phyloP scores from a whole-genome alignment of 495 filamentous ascomycete species.

The Tuber calosporum region DNA sequence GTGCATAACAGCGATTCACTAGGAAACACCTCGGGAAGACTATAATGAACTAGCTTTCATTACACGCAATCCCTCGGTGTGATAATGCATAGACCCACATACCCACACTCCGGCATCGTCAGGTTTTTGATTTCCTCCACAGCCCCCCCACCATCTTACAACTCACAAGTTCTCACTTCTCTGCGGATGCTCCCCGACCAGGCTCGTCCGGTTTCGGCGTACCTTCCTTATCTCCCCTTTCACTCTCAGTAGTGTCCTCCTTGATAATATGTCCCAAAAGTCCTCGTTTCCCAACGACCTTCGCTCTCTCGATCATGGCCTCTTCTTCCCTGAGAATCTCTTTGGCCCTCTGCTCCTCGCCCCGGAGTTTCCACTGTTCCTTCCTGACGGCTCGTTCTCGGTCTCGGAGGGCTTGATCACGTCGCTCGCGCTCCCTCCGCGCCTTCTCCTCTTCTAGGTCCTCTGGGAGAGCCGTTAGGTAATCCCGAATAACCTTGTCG shows the following conservation, averaged over 20 bases:
- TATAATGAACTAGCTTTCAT: not conserved
- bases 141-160: not conserved
- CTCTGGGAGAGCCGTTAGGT: constrained; percentile 64
- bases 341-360: constrained; percentile 36
- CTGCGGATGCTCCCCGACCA: not conserved
- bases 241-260: constrained; percentile 18
- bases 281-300: constrained; percentile 40
- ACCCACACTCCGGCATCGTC: not conserved
- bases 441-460: constrained; percentile 59
- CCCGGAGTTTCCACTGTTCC: constrained; percentile 33
- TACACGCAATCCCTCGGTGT: not conserved
- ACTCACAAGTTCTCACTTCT: not conserved
- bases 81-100: not conserved
- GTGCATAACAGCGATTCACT: not conserved
- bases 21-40: not conserved
- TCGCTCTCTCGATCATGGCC: constrained; percentile 39
- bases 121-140: not conserved
- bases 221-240: constrained; percentile 7
- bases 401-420: constrained; percentile 37
- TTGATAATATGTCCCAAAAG: constrained; percentile 37
- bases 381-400: constrained; percentile 32
- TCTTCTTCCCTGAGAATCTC: constrained; percentile 36
- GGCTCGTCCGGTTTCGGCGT: constrained; percentile 5
- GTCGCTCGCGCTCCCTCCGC: constrained; percentile 45
- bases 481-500: constrained; percentile 66